A percentile compares a stretch with the other conserved stretches of the same genome.
These are phyloP conservation scores for Entophlyctis luteolus DNA, from an alignment of 192 early-diverging fungal genomes.

Conservation along the genomic window DNA sequence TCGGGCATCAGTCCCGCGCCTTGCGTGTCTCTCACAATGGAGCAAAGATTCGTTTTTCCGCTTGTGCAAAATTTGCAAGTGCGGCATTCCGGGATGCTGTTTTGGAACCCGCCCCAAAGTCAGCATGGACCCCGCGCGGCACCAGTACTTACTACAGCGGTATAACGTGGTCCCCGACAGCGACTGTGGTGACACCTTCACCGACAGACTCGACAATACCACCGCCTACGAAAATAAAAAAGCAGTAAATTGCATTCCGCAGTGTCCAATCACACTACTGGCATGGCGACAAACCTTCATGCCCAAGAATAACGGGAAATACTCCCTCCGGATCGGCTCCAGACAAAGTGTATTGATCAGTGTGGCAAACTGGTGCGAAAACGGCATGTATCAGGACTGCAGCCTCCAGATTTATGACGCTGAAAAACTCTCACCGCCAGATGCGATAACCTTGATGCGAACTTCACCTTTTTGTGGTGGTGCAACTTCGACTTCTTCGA, in stretches of 20 bases:
- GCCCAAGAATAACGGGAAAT: slow-evolving; percentile 91
- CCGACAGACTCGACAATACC: slow-evolving; percentile 95
- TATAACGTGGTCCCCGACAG: slow-evolving; percentile 91
- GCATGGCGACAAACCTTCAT: slow-evolving; percentile 72
- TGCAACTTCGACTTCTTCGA: slow-evolving; percentile 92
- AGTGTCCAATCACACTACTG: too few species aligned
- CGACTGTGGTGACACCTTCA: slow-evolving; percentile 84
- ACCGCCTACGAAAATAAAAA: slow-evolving; percentile 49
- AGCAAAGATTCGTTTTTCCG: slow-evolving; percentile 96
- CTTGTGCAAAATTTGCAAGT: slow-evolving; percentile 97
- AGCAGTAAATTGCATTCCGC: background rate
- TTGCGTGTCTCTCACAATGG: slow-evolving; percentile 84
- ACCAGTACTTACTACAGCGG: slow-evolving; percentile 65
- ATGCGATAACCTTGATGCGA: slow-evolving; percentile 85
- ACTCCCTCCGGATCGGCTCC: slow-evolving; percentile 73
- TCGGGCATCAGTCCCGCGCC: slow-evolving; percentile 90
- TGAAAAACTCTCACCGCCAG: slow-evolving; percentile 51
- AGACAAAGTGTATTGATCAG: slow-evolving; percentile 91
- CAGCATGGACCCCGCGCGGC: slow-evolving; percentile 86
- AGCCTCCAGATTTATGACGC: too few species aligned
- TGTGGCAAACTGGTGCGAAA: slow-evolving; percentile 64
- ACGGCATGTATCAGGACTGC: background rate
- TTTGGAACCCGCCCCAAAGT: slow-evolving; percentile 58
- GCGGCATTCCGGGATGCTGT: slow-evolving; percentile 63
- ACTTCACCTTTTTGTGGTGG: slow-evolving; percentile 85